phyloP scores from a whole-genome alignment of 2,329 filamentous ascomycete genomes.

The Thielaviopsis ethacetica region DNA sequence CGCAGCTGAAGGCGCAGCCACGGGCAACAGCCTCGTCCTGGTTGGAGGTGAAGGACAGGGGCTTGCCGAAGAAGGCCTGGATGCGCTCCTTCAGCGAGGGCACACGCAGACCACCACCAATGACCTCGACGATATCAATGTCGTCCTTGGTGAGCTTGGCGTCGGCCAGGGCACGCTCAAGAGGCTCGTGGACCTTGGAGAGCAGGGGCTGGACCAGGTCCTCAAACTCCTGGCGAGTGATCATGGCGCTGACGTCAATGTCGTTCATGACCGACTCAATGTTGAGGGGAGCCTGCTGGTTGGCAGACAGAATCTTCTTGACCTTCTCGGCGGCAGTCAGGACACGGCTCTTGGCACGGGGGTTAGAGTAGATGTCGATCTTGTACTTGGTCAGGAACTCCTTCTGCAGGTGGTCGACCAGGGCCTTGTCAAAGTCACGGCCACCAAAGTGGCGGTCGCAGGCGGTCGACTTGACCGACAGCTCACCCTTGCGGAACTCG shows the following conservation, averaged over 20 bases:
- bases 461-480: constrained; percentile 80
- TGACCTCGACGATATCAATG: constrained; percentile 83
- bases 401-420: constrained; percentile 85
- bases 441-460: constrained; percentile 96
- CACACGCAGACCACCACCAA: constrained; percentile 88
- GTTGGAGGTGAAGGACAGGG: constrained; percentile 89
- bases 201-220: constrained; percentile 75
- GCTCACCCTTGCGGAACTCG: constrained; percentile 93
- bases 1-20: constrained; percentile 93
- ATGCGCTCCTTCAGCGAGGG: constrained; percentile 84
- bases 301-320: constrained; percentile 96
- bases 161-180: constrained; percentile 88
- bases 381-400: constrained; percentile 98
- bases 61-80: constrained; percentile 80
- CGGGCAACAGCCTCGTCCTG: constrained; percentile 94
- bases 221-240: constrained; percentile 91
- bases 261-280: constrained; percentile 99
- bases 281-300: constrained; percentile 80
- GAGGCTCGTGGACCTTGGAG: constrained; percentile 50
- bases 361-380: constrained; percentile 82
- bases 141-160: constrained; percentile 83
- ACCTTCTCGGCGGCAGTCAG: constrained; percentile 84
- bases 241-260: constrained; percentile 71
- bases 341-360: constrained; percentile 77
- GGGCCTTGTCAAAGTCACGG: constrained; percentile 87